Evolutionary conservation across 2,329 filamentous ascomycete species (phyloP), one percentile per base, ranked within the genome.

Genomic region (Helotiales sp.): DNA sequence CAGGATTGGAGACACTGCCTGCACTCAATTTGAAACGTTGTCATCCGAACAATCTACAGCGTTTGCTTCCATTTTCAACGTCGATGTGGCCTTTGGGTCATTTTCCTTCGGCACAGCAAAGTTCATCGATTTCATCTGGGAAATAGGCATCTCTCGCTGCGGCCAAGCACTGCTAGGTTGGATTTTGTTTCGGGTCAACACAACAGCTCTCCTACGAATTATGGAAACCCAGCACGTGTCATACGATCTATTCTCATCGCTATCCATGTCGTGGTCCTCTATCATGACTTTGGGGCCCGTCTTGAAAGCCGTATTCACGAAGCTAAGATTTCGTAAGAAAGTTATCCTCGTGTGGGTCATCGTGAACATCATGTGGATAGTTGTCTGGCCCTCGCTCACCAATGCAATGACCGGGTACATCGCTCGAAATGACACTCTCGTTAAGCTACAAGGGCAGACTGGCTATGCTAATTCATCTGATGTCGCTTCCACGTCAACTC

Each of bases 101-200:
- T 22, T 57, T 1, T 44, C 57, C 8, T 59, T 56, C 30, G 25
- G 36, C 9, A 9, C n/a, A 15, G 57, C 57, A 1, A 59, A 59
- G 24, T 33, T 59, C 12, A 46, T 52, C 29, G 57, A 59, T 49
- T 15, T 59, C 3, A n/a, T 38, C 7, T 59, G 46, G 36, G 57
- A 59, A 15, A 31, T 59, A 3, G 31, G 29, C 2, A 13, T 59
- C 30, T 49, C 52, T 19, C 52, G 57, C 12, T 46, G 53, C 24
- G 57, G 57, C 12, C 57, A 59, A 33, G 52, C 27, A 25, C 9
- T 59, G 27, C 24, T 59, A 6, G 53, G 34, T 13, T 59, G 49
- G 46, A 57, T 57, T 19, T 38, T 34, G 12, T 59, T 53, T 33
- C 46, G 47, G 5, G 53, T 59, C 15, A 30, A 52, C 29, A 40